Evolutionary conservation across 2,329 filamentous ascomycete species (phyloP), one percentile per base, ranked within the genome.

Genomic region (Colletotrichum aenigma): DNA sequence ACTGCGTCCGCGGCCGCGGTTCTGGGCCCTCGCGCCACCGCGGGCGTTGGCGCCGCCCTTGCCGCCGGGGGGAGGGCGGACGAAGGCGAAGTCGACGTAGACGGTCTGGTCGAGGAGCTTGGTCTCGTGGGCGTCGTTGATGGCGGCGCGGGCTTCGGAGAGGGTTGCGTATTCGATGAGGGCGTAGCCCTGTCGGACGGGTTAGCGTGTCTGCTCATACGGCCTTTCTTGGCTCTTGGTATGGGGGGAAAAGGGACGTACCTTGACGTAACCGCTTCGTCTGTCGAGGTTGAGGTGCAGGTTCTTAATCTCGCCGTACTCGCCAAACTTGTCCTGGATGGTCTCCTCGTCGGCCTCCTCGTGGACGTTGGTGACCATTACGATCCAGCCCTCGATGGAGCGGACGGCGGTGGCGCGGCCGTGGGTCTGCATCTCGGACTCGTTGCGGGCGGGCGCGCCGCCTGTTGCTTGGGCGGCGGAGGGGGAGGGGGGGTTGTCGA

Each of bases 351-450:
- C 94, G 66, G 95, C 94, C 84, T 97, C 95, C 83, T 97, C 95
- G 86, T 97, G 95, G 38, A 97, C 93, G 81, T 97, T 97, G 68
- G 94, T 96, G 78, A 95, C 94, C 77, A 95, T 92, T 81, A 97
- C 89, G 84, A 97, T 97, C 95, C 95, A 97, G 79, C 95, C 95
- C 86, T 97, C 95, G 82, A 97, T 96, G 71, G 94, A 96, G 80
- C 95, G 94, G 75, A 97, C 95, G 28, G 95, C 95, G 2, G 93
- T 95, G 71, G 94, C 94, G 82, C 94, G 93, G 48, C 90, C 88
- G 80, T 91, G 90, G 8, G 94, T 96, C 81, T 92, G 92, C 89
- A 95, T 94, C 81, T 94, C 92, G 80, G 88, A 87, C 77, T 91
- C 87, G 80, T 91, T 90, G 79, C 84, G 85, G 73, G 86, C 83